Conservation (phyloP, 768 basidiomycete species). For the Hypsizygus marmoreus region DNA sequence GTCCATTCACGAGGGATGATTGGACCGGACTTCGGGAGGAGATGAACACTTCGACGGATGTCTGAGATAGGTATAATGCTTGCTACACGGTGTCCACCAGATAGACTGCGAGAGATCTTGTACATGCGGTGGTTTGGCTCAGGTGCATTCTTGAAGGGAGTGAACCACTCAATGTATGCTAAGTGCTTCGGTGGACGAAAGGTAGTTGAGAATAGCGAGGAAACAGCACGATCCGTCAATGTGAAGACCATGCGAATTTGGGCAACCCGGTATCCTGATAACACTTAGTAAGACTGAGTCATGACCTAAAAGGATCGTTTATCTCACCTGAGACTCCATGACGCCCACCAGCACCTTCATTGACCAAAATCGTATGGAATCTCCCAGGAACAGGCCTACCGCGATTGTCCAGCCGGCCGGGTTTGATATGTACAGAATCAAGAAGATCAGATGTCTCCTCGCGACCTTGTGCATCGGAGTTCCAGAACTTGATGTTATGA, state of each 20-base stretch:
- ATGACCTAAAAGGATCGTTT: no score
- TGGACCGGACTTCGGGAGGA: constrained; percentile 28
- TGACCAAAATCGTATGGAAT: constrained; percentile 32
- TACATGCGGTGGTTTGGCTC: constrained; percentile 24
- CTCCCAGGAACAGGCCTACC: constrained; percentile 19
- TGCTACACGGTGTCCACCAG: constrained; percentile 11
- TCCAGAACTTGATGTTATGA: constrained; percentile 36
- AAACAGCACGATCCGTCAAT: constrained; percentile 9
- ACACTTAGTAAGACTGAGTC: neutral
- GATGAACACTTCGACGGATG: constrained; percentile 28
- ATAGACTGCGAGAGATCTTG: constrained; percentile 18
- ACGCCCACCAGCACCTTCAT: constrained; percentile 6
- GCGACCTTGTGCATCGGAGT: constrained; percentile 16
- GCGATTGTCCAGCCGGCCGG: constrained; percentile 11
- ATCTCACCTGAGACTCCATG: no score
- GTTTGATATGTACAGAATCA: constrained; percentile 33
- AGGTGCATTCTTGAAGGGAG: constrained; percentile 17
- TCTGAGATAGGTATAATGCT: constrained; percentile 20
- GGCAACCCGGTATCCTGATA: constrained; percentile 22
- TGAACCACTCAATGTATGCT: constrained; percentile 30
- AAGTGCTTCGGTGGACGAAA: constrained; percentile 14
- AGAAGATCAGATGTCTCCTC: constrained; percentile 13
- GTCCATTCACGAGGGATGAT: constrained; percentile 27
- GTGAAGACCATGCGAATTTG: constrained; percentile 21
- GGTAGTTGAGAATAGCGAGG: constrained; percentile 1